phyloP scores from a whole-genome alignment of 1,139 yeast species.

The Taphrina flavorubra region DNA sequence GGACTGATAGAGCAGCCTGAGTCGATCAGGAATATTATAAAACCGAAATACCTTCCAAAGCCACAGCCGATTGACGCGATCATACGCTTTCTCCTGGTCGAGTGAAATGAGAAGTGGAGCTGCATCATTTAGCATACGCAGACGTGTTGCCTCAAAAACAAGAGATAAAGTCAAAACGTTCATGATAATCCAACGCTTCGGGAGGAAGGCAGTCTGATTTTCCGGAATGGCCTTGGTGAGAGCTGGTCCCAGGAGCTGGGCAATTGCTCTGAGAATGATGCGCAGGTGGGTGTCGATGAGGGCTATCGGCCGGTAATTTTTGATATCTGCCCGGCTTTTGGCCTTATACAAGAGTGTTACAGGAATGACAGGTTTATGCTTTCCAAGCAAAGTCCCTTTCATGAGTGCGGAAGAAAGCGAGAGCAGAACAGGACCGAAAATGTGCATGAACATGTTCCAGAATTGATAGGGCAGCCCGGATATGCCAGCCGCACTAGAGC shows the following conservation, averaged over 20 bases:
- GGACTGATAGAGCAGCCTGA: background rate
- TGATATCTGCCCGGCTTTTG: background rate
- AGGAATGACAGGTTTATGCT: background rate
- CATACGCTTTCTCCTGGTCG: slow-evolving; percentile 9
- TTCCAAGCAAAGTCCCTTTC: background rate
- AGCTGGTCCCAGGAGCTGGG: background rate
- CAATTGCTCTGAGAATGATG: background rate
- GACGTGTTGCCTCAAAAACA: background rate
- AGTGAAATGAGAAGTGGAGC: background rate
- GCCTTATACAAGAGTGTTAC: background rate
- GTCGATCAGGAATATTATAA: too few species aligned
- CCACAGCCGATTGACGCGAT: slow-evolving; percentile 2
- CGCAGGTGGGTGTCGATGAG: background rate
- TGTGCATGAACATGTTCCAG: background rate
- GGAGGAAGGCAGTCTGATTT: slow-evolving; percentile 7
- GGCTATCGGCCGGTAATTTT: background rate
- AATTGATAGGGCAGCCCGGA: slow-evolving; percentile 10
- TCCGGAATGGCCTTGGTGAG: background rate
- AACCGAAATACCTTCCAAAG: background rate
- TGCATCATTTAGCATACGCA: slow-evolving; percentile 1
- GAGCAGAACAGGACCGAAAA: background rate
- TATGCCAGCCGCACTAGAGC: background rate
- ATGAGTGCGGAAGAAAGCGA: background rate
- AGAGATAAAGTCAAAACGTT: background rate
- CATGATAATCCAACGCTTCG: background rate